Evolutionary conservation across 306 rosid species (phyloP).

Genomic region (Hippophae rhamnoides): DNA sequence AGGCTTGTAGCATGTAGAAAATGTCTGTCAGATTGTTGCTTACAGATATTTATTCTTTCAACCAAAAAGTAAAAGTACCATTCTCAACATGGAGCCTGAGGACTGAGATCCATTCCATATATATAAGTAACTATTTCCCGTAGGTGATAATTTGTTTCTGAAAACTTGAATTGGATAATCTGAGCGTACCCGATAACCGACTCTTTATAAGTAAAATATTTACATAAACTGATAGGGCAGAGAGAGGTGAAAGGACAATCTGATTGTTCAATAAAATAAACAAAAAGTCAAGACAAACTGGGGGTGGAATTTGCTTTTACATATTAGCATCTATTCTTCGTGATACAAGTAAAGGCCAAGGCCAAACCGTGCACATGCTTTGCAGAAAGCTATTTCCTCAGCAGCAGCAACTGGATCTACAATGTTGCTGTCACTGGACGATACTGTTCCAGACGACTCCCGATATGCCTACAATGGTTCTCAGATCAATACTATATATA

Average conservation of each 20-base stretch:
- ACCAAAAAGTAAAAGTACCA: too few species aligned
- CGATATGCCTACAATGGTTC: slow-evolving; percentile 63
- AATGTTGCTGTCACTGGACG: slow-evolving; percentile 35
- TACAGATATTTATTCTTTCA: too few species aligned
- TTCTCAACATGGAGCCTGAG: neutral
- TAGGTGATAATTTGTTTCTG: neutral
- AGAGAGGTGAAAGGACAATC: neutral
- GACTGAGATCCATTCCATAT: neutral
- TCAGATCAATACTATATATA: neutral
- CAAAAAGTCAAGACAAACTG: slow-evolving; percentile 3
- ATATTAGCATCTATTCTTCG: slow-evolving; percentile 37
- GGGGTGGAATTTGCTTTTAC: slow-evolving; percentile 16
- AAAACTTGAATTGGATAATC: slow-evolving; percentile 3
- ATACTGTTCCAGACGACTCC: slow-evolving; percentile 81
- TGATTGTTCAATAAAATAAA: slow-evolving; percentile 6
- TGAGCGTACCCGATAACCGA: neutral
- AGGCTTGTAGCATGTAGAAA: too few species aligned
- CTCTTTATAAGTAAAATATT: slow-evolving; percentile 7
- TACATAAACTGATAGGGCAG: slow-evolving; percentile 14
- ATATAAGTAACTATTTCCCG: neutral
- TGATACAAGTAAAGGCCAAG: slow-evolving; percentile 92
- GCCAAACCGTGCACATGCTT: slow-evolving; percentile 96
- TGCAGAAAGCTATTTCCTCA: slow-evolving; percentile 92
- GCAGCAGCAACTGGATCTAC: slow-evolving; percentile 89
- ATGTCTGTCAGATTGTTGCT: too few species aligned